A percentile compares a stretch with the other conserved stretches of the same genome.
These are phyloP conservation scores for Volutella citrinella DNA, from an alignment of 2,329 filamentous ascomycete genomes.

Conservation along the genomic window DNA sequence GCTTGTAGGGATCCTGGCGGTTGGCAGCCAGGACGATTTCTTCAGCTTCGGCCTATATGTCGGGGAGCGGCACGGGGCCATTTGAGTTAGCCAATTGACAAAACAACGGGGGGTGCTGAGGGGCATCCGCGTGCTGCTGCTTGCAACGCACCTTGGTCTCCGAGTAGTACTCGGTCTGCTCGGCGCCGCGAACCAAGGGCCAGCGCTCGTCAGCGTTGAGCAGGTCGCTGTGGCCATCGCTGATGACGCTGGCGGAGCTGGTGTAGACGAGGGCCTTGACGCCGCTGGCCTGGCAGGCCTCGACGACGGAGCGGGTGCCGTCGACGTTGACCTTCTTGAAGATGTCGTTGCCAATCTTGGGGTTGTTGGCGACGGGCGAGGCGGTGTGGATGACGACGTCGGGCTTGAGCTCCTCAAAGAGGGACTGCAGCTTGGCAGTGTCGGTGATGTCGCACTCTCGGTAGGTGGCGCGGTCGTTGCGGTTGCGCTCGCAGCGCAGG, in stretches of 20 bases:
- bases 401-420: conserved; percentile 67
- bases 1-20: conserved; percentile 51
- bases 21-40: conserved; percentile 75
- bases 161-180: conserved; percentile 80
- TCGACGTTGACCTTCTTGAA: conserved; percentile 85
- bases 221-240: conserved; percentile 76
- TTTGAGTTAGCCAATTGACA: conserved; percentile 4
- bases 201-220: conserved; percentile 82
- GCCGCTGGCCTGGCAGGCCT: conserved; percentile 65
- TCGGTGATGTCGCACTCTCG: conserved; percentile 78
- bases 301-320: conserved; percentile 75
- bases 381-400: conserved; percentile 91
- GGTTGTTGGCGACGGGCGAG: conserved; percentile 60
- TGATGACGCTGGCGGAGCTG: conserved; percentile 81
- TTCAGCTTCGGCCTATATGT: conserved; percentile 70
- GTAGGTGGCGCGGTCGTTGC: conserved; percentile 59
- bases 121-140: background rate
- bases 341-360: conserved; percentile 54
- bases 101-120: background rate
- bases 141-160: conserved; percentile 77
- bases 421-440: conserved; percentile 52
- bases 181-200: conserved; percentile 68
- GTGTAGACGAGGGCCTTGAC: conserved; percentile 89
- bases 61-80: too few relatives aligned
- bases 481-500: conserved; percentile 67